These are phyloP conservation scores for Pseudogymnoascus sp. DNA, from an alignment of 2,329 filamentous ascomycete species.

Conservation along the genomic window DNA sequence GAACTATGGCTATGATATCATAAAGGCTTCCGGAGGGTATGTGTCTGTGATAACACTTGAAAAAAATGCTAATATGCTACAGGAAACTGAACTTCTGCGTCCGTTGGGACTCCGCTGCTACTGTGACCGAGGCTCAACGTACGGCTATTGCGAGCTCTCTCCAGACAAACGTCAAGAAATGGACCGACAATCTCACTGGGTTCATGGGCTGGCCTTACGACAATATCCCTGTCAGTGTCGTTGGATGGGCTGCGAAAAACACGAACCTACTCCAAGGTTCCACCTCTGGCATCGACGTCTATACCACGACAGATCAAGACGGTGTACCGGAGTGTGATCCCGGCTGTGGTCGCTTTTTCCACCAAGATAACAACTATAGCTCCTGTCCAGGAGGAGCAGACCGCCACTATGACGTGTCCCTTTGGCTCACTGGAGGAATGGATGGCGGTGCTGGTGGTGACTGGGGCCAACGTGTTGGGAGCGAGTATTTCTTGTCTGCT, in stretches of 20 bases:
- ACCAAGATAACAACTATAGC: constrained; percentile 36
- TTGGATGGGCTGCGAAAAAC: constrained; percentile 37
- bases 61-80: neutral
- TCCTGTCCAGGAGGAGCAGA: constrained; percentile 32
- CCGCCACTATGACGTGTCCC: constrained; percentile 37
- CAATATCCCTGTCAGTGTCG: constrained; percentile 34
- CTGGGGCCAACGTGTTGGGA: constrained; percentile 39
- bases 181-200: constrained; percentile 37
- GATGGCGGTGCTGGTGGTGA: constrained; percentile 38
- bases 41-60: neutral
- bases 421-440: constrained; percentile 42
- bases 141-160: constrained; percentile 30
- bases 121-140: constrained; percentile 33
- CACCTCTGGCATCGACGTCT: constrained; percentile 32
- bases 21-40: constrained; percentile 4
- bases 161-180: constrained; percentile 32
- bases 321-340: constrained; percentile 37
- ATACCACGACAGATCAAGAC: constrained; percentile 34
- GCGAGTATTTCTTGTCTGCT: constrained; percentile 36
- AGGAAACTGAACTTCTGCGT: constrained; percentile 36
- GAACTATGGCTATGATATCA: constrained; percentile 12
- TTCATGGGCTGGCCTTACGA: constrained; percentile 38
- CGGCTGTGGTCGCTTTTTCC: constrained; percentile 38
- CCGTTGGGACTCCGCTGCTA: constrained; percentile 35
- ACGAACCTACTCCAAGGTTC: constrained; percentile 32